Base-by-base conservation (phyloP, 805 yeast genomes). In the Brettanomyces anomalus region DNA sequence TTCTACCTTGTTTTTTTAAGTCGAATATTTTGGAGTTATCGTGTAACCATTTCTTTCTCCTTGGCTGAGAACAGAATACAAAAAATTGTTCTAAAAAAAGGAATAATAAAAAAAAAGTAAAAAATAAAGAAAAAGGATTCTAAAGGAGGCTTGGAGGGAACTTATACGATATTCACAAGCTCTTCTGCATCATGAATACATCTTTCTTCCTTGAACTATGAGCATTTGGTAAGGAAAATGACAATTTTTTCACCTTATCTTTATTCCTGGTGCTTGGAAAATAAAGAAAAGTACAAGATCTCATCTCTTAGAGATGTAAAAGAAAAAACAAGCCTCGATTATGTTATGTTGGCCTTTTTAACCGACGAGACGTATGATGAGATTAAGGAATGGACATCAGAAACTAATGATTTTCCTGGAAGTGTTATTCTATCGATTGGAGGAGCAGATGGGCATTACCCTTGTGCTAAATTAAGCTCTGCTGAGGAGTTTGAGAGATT, bases 361-460 rank as follows among this genome's bases (percentile, higher is more conserved):
- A 49, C 51, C 3, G 44, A 47, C 26, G 57, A 52, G 30, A 45
- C 54, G 28, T 57, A 39, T 33, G 50, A 52, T 3, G 64, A 59
- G 35, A 49, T 61, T 30, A 44, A 32, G 20, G 36, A 42, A 14
- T 61, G 65, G 65, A 41, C 32, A 4, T 39, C 46, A 2, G 61
- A 55, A 28, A 51, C 57, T 6, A 26, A 21, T 10, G n/a, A 33
- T 13, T 49, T 49, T 34, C 34, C 43, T 4, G 57, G 55, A 1
- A 15, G 45, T 5, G 55, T 61, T n/a, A 54, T 49, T 15, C 40
- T 61, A 7, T 60, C 64, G 1, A 51, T 61, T 28, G 65, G 64
- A 6, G 65, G 65, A 7, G 63, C 64, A 10, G 32, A 38, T 13
- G 61, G 64, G 2, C 46, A 46, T 7, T 58, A 57, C 38, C 61